Conservation (phyloP, 768 basidiomycete genomes). For the Phaffia tasmanica region DNA sequence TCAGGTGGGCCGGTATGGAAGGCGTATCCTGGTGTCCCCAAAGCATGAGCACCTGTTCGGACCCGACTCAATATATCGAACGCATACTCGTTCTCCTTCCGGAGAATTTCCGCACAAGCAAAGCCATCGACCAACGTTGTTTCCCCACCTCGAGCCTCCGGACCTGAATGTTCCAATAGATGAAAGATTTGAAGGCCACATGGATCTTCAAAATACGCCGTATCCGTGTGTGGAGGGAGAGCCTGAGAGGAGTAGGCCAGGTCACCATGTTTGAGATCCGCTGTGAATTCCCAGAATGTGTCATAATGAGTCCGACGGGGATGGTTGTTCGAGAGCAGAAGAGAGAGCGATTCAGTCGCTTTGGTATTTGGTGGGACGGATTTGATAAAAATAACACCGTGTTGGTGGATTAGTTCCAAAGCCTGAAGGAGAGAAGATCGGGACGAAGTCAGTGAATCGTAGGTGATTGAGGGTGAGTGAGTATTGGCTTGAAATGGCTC, state of each 20-base stretch:
- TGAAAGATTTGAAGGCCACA: conserved; percentile 95
- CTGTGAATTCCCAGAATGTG: conserved; percentile 93
- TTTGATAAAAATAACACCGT: conserved; percentile 47
- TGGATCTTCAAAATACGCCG: conserved; percentile 73
- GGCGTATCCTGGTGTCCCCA: conserved; percentile 52
- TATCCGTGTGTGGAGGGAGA: conserved; percentile 73
- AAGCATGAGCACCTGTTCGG: conserved; percentile 72
- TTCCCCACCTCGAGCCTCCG: conserved; percentile 65
- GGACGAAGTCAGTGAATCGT: neutral
- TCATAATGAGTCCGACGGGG: conserved; percentile 48
- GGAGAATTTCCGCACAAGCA: conserved; percentile 71
- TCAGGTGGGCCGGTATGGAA: conserved; percentile 44
- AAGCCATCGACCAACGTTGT: conserved; percentile 94
- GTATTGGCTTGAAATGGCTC: neutral
- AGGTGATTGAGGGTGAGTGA: neutral
- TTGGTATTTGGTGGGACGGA: conserved; percentile 70
- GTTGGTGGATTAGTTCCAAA: conserved; percentile 4
- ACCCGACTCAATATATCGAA: conserved; percentile 60
- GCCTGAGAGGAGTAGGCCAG: conserved; percentile 85
- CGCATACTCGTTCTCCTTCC: conserved; percentile 56
- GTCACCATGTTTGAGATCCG: conserved; percentile 80
- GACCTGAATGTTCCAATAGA: conserved; percentile 55
- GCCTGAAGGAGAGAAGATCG: neutral
- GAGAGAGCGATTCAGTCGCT: conserved; percentile 66
- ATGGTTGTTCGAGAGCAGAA: conserved; percentile 62